Evolutionary conservation across 2,329 filamentous ascomycete species (phyloP).

Genomic region (Aureobasidium namibiae): DNA sequence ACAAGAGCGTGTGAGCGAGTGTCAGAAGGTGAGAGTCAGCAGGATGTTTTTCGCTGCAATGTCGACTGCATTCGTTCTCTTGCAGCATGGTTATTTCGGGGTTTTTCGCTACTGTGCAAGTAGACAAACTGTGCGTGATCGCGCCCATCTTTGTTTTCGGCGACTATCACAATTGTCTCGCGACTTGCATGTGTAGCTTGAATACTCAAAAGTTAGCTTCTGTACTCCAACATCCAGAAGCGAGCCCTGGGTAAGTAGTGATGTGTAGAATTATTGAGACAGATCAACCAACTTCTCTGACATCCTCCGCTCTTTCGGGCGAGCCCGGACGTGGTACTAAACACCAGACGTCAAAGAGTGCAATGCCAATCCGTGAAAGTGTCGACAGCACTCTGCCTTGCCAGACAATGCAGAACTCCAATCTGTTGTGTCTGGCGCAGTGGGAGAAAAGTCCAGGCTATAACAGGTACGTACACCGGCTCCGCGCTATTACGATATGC

Average conservation of each 20-base stretch:
- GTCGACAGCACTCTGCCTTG: background rate
- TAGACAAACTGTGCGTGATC: background rate
- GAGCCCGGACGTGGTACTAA: background rate
- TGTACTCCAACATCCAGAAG: background rate
- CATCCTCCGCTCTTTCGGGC: background rate
- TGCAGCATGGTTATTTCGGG: background rate
- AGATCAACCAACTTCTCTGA: background rate
- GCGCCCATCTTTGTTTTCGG: background rate
- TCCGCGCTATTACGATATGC: background rate
- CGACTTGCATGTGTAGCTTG: slow-evolving; percentile 3
- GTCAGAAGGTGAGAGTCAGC: slow-evolving; percentile 6
- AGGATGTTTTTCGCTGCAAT: background rate
- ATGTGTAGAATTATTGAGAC: background rate
- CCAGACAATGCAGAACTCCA: background rate
- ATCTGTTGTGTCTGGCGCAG: background rate
- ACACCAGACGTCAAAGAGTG: background rate
- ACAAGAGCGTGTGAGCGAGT: background rate
- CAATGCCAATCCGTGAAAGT: background rate
- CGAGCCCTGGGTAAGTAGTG: background rate
- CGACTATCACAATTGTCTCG: background rate
- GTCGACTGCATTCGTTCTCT: background rate
- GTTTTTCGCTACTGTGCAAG: background rate
- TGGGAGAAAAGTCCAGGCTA: background rate
- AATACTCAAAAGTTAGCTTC: background rate
- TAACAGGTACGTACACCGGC: background rate